Evolutionary conservation across 2,329 filamentous ascomycete genomes (phyloP), one percentile per base, ranked within the genome.

Genomic region (Fusarium solani-melongenae): DNA sequence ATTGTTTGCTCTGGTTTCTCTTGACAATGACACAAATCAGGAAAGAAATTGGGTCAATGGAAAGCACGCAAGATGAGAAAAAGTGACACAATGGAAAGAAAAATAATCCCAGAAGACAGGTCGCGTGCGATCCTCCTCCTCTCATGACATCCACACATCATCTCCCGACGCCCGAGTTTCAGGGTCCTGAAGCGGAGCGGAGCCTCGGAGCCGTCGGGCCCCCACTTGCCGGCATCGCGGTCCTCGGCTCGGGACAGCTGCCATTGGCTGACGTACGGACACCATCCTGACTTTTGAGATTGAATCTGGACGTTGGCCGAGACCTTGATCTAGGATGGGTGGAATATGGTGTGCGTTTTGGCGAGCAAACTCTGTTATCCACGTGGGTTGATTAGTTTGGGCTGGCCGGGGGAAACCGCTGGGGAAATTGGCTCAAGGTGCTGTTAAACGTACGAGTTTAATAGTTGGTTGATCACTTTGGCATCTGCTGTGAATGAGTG

Each of bases 131-230:
- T 44, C 49, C 56, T 11, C 51, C 63, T 34, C n/a, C 11, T 31
- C 24, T 55, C 58, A 61, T 61, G 44, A 51, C 44, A 29, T 9
- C 22, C 8, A 1, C 17, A 38, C 29, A n/a, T 6, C 33, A 46
- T 29, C 60, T 31, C 27, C 71, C 69, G 69, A 72, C 63, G 70
- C 41, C 67, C 67, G 67, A 72, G 62, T 57, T 65, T 56, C 65
- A 65, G 61, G 64, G 64, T 62, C 60, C 62, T 33, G 41, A 39
- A 31, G 46, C 62, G 66, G 66, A 39, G 60, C 62, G 64, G 66
- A 34, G 53, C 3, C 60, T 66, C 65, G 70, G 70, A 61, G 57
- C 14, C 6, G 17, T 12, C 17, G 14, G 49, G 33, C 5, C 57
- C 46, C 68, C 68, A 71, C 65, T 62, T 61, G 34, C 64, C 59